A percentile compares a stretch with the other conserved stretches of the same genome.
Evolutionary conservation across 305 asterid genomes (phyloP).

Genomic region (Solanum chacoense): DNA sequence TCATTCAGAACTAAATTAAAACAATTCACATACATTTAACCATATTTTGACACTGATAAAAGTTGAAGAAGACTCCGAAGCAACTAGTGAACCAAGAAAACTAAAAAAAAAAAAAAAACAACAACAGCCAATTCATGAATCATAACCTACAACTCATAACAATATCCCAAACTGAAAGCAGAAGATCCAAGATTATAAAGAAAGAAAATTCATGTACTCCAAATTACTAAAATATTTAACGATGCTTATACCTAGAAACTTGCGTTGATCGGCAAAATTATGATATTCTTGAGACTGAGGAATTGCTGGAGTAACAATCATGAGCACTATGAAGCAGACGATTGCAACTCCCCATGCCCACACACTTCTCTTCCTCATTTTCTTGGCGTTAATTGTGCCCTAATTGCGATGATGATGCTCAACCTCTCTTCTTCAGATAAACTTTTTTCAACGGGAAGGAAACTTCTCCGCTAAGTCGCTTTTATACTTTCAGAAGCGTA

Average conservation of each 20-base stretch:
- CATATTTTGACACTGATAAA: background rate
- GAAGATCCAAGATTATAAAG: background rate
- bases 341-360: conserved; percentile 64
- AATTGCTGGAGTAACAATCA: conserved; percentile 85
- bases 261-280: conserved; percentile 80
- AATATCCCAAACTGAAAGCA: background rate
- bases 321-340: conserved; percentile 59
- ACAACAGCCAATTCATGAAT: background rate
- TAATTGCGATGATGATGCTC: background rate
- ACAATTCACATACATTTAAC: background rate
- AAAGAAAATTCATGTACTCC: background rate
- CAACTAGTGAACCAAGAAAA: background rate
- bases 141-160: background rate
- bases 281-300: conserved; percentile 93
- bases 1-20: background rate
- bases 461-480: background rate
- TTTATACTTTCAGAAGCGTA: background rate
- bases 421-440: background rate
- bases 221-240: background rate
- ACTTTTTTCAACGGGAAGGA: background rate
- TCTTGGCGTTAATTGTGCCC: background rate
- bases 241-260: conserved; percentile 39
- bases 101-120: no score
- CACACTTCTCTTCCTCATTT: conserved; percentile 44
- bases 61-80: background rate